Percentiles rank a stretch among this genome's conserved stretches.
phyloP scores from a whole-genome alignment of 78 protist genomes.

The Mantamonas sphyraenae region DNA sequence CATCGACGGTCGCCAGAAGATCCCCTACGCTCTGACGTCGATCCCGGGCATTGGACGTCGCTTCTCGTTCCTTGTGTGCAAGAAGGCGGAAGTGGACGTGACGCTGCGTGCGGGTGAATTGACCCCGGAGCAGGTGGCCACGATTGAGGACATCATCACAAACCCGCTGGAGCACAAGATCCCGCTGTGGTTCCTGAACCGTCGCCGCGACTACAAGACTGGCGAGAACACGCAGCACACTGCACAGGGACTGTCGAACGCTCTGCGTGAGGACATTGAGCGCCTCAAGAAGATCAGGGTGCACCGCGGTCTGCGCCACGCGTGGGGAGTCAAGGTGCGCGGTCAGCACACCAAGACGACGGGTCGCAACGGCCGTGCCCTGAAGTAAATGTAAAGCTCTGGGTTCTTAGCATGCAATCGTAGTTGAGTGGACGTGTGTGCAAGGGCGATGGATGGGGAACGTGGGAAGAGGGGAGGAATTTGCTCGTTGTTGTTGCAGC shows the following conservation, averaged over 20 bases:
- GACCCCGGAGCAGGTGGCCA: conserved; percentile 87
- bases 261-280: conserved; percentile 97
- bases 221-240: conserved; percentile 83
- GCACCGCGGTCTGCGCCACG: conserved; percentile 97
- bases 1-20: conserved; percentile 87
- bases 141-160: conserved; percentile 83
- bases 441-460: too few relatives aligned
- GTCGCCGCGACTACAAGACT: conserved; percentile 76
- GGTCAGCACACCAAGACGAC: conserved; percentile 99
- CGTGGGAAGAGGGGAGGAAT: too few relatives aligned
- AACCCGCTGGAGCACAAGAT: conserved; percentile 97
- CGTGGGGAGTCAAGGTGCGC: conserved; percentile 96
- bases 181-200: conserved; percentile 98
- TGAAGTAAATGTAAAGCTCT: too few relatives aligned
- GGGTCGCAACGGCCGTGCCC: conserved; percentile 86
- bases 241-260: conserved; percentile 80
- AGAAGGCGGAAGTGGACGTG: conserved; percentile 92
- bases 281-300: conserved; percentile 90
- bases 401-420: too few relatives aligned
- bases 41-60: conserved; percentile 98
- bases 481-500: too few relatives aligned
- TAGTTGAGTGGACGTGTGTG: too few relatives aligned
- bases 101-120: conserved; percentile 91
- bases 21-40: conserved; percentile 83
- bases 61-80: conserved; percentile 85